Evolutionary conservation across 257 asterid genomes (phyloP), one percentile per base, ranked within the genome.

Genomic region (Henckelia pumila): DNA sequence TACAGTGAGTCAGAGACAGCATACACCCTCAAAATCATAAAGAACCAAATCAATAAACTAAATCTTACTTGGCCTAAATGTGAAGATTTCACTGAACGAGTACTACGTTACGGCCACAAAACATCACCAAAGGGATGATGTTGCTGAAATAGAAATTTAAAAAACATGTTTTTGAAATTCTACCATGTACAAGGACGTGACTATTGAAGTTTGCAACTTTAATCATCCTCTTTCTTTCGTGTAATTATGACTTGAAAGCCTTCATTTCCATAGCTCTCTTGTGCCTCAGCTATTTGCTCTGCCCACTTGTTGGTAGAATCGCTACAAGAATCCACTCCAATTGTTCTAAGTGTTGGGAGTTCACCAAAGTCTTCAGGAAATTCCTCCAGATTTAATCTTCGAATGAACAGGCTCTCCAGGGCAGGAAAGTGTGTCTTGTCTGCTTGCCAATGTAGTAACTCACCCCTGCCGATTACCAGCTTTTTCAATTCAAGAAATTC

Each of bases 301-400:
- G 76, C 74, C 32, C 33, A 79, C 0, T 8, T 6, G 16, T 56
- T 67, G 9, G 71, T 66, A 1, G 20, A 1, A 6, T 74, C 77
- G 13, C 78, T 68, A 66, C 78, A 73, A 8, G 65, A 71, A 0
- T 64, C 71, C 70, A 77, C 0, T 47, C 75, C 73, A 6, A 79
- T 61, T 73, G 20, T 30, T 22, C 24, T 3, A 4, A 80, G 69
- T 6, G 49, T 14, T 16, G 28, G 67, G 0, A 70, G 62, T 4
- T 16, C 30, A 24, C 37, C 63, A 14, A 80, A 14, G 0, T 63
- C 73, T 0, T 7, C 0, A 17, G 75, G 72, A 30, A 77, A 68
- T 6, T 17, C 59, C 60, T 64, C 66, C 33, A 72, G 23, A 6
- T 64, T 24, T 59, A 66, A 65, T 7, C 56, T 65, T 6, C 50